phyloP scores from a whole-genome alignment of 805 yeast genomes.

The Barnettozyma salicaria region DNA sequence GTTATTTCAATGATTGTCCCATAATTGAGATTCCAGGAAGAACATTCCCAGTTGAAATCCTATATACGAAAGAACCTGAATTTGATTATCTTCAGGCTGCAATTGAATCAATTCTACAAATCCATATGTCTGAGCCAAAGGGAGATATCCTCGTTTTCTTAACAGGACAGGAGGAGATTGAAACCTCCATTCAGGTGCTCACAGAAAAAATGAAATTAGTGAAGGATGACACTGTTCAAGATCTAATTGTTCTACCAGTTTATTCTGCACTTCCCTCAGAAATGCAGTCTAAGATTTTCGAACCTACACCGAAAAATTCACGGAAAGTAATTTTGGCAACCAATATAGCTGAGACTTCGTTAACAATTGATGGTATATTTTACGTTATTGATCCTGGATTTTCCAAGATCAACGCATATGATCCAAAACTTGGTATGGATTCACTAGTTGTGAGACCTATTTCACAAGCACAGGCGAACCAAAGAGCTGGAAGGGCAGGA shows the following conservation, averaged over 20 bases:
- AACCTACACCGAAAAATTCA: slow-evolving; percentile 76
- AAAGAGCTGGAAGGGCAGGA: slow-evolving; percentile 95
- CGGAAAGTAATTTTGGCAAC: slow-evolving; percentile 92
- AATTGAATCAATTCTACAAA: slow-evolving; percentile 77
- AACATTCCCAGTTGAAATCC: slow-evolving; percentile 81
- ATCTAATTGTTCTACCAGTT: slow-evolving; percentile 75
- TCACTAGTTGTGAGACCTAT: slow-evolving; percentile 77
- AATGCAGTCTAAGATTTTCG: slow-evolving; percentile 82
- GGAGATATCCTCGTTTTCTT: slow-evolving; percentile 82
- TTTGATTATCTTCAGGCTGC: slow-evolving; percentile 81
- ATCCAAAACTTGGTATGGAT: slow-evolving; percentile 88
- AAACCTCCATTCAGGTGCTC: slow-evolving; percentile 74
- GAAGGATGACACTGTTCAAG: slow-evolving; percentile 50
- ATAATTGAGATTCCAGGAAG: slow-evolving; percentile 82
- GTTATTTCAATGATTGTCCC: slow-evolving; percentile 76
- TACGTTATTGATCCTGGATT: slow-evolving; percentile 95
- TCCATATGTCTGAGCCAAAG: slow-evolving; percentile 68
- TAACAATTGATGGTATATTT: slow-evolving; percentile 89
- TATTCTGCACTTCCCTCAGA: slow-evolving; percentile 91
- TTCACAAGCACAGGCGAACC: slow-evolving; percentile 93
- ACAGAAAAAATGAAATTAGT: slow-evolving; percentile 59
- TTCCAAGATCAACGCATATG: slow-evolving; percentile 84
- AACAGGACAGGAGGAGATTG: slow-evolving; percentile 95
- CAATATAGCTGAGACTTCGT: slow-evolving; percentile 94
- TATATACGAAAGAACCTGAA: slow-evolving; percentile 78